A percentile compares a stretch with the other conserved stretches of the same genome.
Conservation (phyloP, 2,329 filamentous ascomycete genomes). For the Ophiostoma sp. region DNA sequence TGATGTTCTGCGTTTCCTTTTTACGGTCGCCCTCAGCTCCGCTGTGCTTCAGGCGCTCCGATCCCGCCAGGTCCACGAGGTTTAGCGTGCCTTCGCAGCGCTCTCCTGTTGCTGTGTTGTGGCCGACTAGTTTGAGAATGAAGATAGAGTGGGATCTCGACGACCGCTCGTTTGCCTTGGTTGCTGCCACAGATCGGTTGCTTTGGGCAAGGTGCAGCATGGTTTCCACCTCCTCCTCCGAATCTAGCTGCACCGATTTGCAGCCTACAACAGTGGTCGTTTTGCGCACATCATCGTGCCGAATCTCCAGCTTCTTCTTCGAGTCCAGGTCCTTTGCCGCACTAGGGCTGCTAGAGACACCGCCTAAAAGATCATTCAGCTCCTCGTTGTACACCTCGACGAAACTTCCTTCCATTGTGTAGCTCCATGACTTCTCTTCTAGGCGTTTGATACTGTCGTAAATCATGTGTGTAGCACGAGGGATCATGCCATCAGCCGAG, state of each 20-base stretch:
- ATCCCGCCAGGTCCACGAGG: conserved; percentile 90
- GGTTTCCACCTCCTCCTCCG: conserved; percentile 69
- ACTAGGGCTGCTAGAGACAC: conserved; percentile 23
- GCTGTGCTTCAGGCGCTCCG: conserved; percentile 82
- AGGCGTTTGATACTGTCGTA: conserved; percentile 80
- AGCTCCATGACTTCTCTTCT: conserved; percentile 87
- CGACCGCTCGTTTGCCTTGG: conserved; percentile 93
- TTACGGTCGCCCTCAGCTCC: conserved; percentile 79
- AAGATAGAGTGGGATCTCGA: conserved; percentile 95
- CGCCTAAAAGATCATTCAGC: conserved; percentile 74
- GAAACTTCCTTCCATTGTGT: conserved; percentile 91
- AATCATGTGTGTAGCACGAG: conserved; percentile 85
- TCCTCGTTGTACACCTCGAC: conserved; percentile 99
- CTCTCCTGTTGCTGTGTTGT: conserved; percentile 71
- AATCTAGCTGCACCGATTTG: conserved; percentile 69
- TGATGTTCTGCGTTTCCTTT: conserved; percentile 96
- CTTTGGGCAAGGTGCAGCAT: conserved; percentile 75
- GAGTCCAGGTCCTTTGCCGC: conserved; percentile 39
- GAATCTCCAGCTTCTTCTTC: conserved; percentile 81
- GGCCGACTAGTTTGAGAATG: conserved; percentile 71
- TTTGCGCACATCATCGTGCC: conserved; percentile 75
- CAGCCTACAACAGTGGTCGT: conserved; percentile 78
- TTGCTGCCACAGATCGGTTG: conserved; percentile 89
- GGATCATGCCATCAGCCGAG: conserved; percentile 86
- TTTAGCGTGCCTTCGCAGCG: conserved; percentile 90